A percentile compares a stretch with the other conserved stretches of the same genome.
Conservation (phyloP, 2,329 filamentous ascomycete genomes). For the Akanthomyces uredinophilus region DNA sequence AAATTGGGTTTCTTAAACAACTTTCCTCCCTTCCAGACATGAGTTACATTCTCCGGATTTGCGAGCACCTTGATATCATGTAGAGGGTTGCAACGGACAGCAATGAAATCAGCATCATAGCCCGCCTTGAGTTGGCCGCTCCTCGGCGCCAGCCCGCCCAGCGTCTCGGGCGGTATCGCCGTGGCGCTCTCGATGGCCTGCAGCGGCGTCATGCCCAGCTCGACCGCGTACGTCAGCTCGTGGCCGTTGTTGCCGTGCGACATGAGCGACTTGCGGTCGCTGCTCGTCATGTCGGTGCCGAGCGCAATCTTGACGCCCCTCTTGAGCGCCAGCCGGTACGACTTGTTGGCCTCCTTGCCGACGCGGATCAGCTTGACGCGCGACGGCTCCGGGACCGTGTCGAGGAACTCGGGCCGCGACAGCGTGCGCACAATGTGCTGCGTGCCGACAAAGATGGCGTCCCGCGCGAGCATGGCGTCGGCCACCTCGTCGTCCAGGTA, state of each 20-base stretch:
- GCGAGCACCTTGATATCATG: slow-evolving; percentile 38
- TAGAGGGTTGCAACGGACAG: slow-evolving; percentile 36
- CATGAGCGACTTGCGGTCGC: slow-evolving; percentile 25
- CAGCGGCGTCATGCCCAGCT: slow-evolving; percentile 42
- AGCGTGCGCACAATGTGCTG: slow-evolving; percentile 37
- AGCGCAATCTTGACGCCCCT: slow-evolving; percentile 41
- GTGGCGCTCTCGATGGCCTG: slow-evolving; percentile 46
- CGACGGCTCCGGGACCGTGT: slow-evolving; percentile 27
- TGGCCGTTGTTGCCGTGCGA: slow-evolving; percentile 38
- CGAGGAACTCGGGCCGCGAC: slow-evolving; percentile 23
- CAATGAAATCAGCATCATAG: slow-evolving; percentile 46
- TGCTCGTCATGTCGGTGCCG: slow-evolving; percentile 41
- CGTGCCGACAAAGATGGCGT: slow-evolving; percentile 39
- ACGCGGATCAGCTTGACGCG: slow-evolving; percentile 36
- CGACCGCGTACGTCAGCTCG: slow-evolving; percentile 41
- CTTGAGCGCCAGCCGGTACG: slow-evolving; percentile 38
- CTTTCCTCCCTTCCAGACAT: slow-evolving; percentile 43
- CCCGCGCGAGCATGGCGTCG: slow-evolving; percentile 40
- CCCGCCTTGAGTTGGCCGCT: slow-evolving; percentile 40
- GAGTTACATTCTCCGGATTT: slow-evolving; percentile 35
- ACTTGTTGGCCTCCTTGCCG: slow-evolving; percentile 30
- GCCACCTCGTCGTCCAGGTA: slow-evolving; percentile 42
- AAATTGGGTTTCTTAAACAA: slow-evolving; percentile 31
- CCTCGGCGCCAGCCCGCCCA: slow-evolving; percentile 40
- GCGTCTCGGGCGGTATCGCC: slow-evolving; percentile 38